Evolutionary conservation across 805 yeast genomes (phyloP).

Genomic region (Pichia rugopelliculosa): DNA sequence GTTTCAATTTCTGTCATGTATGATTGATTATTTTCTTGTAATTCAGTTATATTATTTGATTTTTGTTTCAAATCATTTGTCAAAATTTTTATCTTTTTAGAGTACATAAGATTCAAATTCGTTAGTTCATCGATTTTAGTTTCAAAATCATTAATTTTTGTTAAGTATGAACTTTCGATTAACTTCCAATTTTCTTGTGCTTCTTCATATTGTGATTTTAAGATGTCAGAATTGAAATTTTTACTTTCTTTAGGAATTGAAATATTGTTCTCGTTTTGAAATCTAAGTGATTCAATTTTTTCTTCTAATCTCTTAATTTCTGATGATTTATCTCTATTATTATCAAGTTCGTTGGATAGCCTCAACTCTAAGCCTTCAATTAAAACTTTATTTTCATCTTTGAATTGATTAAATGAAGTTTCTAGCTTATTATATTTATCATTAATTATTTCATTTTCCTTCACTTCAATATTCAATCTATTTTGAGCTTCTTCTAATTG

Average conservation of each 20-base stretch:
- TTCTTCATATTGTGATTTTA: conserved; percentile 65
- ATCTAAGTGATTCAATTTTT: conserved; percentile 60
- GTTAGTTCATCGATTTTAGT: conserved; percentile 35
- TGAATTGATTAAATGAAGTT: conserved; percentile 17
- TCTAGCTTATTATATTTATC: conserved; percentile 15
- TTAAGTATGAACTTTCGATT: conserved; percentile 59
- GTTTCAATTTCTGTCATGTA: conserved; percentile 20
- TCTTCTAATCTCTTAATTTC: conserved; percentile 59
- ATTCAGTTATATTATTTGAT: conserved; percentile 21
- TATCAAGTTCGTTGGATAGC: conserved; percentile 18
- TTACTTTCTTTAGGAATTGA: background rate
- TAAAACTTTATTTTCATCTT: conserved; percentile 19
- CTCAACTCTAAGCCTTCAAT: conserved; percentile 25
- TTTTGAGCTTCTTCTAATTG: conserved; percentile 27
- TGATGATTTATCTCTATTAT: conserved; percentile 26
- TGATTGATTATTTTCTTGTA: conserved; percentile 18
- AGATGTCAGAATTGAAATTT: conserved; percentile 29
- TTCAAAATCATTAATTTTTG: conserved; percentile 39
- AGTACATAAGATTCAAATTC: conserved; percentile 23
- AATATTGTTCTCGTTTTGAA: conserved; percentile 43
- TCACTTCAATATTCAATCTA: conserved; percentile 27
- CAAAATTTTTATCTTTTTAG: conserved; percentile 25
- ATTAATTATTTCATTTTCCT: conserved; percentile 20
- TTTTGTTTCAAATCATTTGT: conserved; percentile 33
- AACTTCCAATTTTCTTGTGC: conserved; percentile 79